Base-by-base conservation (phyloP, 345 rosid genomes). In the Clarkia xantiana region DNA sequence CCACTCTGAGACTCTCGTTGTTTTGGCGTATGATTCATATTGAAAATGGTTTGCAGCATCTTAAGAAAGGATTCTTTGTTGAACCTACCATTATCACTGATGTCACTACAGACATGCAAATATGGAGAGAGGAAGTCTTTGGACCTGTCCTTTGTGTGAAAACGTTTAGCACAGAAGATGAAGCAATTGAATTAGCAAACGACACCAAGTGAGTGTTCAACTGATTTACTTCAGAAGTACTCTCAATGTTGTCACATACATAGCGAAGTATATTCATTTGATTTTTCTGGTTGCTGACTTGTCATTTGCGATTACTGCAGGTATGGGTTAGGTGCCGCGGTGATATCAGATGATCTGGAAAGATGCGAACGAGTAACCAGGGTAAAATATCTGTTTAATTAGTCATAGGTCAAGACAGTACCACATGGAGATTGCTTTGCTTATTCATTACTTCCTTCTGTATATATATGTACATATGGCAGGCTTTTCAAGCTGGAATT, bases 41-140 rank as follows among this genome's bases (percentile, higher is more conserved):
- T 45, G 45, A 51, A 49, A 61, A 51, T 44, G 41, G 29, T 29
- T 29, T 14, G 51, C 82, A 87, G 99, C 88, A 93, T 70, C 63
- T 84, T 10, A 77, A 70, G 39, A 87, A 75, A 61, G 96, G 99
- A 42, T 87, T 66, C 70, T 93, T 78, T 55, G 40, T 93, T 51
- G 90, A 84, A 63, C 95, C 99, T 62, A 75, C 91, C 18, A 68
- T 93, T 56, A 68, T 87, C 15, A 72, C 77, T 44, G 76, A 87
- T 66, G 82, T 87, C 56, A 74, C 76, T 20, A 80, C 81, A 51
- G 78, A 87, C 62, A 93, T 87, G 99, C 76, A 93, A 74, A 87
- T 93, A 43, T 93, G 99, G 99, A 87, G 86, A 65, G 99, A 91
- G 58, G 98, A 93, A 74, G 95, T 93, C 47, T 93, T 93, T 70